Evolutionary conservation across 2,329 filamentous ascomycete species (phyloP).

Genomic region (Dothidotthia symphoricarpi): DNA sequence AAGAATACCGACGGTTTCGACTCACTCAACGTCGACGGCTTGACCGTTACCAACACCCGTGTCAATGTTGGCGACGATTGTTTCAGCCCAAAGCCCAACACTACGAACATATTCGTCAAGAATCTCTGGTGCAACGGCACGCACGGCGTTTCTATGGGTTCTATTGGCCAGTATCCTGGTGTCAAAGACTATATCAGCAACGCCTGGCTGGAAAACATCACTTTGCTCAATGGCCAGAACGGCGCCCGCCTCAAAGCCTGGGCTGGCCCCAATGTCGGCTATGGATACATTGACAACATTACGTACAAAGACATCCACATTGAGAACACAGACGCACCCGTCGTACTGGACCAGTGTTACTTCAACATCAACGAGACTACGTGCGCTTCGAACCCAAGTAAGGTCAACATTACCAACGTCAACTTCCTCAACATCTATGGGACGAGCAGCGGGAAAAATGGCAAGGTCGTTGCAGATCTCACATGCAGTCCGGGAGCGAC

Average conservation of each 20-base stretch:
- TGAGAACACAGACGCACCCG: slow-evolving; percentile 57
- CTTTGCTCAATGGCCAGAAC: slow-evolving; percentile 54
- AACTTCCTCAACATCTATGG: slow-evolving; percentile 60
- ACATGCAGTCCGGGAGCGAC: slow-evolving; percentile 58
- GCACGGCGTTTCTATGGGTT: slow-evolving; percentile 36
- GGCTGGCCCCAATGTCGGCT: slow-evolving; percentile 58
- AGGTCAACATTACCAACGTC: slow-evolving; percentile 60
- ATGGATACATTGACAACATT: slow-evolving; percentile 61
- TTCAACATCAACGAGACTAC: slow-evolving; percentile 56
- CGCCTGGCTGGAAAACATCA: slow-evolving; percentile 60
- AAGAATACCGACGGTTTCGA: slow-evolving; percentile 66
- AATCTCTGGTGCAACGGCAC: slow-evolving; percentile 38
- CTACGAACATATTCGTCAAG: slow-evolving; percentile 35
- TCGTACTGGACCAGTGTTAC: slow-evolving; percentile 63
- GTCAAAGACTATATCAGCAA: slow-evolving; percentile 36
- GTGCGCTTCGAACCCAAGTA: slow-evolving; percentile 55
- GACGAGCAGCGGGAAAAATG: slow-evolving; percentile 56
- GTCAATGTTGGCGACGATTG: slow-evolving; percentile 40
- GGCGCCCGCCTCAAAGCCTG: slow-evolving; percentile 62
- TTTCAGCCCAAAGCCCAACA: slow-evolving; percentile 36
- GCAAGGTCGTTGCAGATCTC: slow-evolving; percentile 55
- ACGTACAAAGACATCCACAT: slow-evolving; percentile 62
- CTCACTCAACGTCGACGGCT: slow-evolving; percentile 56
- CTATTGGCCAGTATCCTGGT: slow-evolving; percentile 33
- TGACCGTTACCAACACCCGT: slow-evolving; percentile 44